phyloP scores from a whole-genome alignment of 192 early-diverging fungal species.

The Dissophora globulifera region DNA sequence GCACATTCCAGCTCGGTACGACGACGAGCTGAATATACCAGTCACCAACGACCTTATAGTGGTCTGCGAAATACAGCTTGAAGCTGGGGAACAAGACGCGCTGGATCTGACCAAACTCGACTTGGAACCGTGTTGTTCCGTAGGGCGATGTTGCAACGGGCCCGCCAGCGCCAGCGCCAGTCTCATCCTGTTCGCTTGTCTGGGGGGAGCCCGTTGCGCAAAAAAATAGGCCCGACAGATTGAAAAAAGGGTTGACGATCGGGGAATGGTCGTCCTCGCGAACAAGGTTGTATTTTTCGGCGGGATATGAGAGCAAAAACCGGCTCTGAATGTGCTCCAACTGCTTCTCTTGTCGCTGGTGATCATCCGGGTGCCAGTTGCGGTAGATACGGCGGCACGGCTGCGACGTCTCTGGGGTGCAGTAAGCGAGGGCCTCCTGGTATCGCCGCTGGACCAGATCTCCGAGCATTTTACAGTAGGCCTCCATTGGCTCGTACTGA shows the following conservation, averaged over 20 bases:
- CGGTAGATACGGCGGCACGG: conserved; percentile 51
- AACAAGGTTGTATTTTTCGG: conserved; percentile 54
- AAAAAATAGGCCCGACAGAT: conserved; percentile 49
- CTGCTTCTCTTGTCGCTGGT: conserved; percentile 46
- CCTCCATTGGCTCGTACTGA: conserved; percentile 40
- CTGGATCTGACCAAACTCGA: conserved; percentile 51
- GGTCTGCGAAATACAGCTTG: conserved; percentile 53
- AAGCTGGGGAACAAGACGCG: conserved; percentile 36
- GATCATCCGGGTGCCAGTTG: conserved; percentile 52
- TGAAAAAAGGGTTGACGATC: conserved; percentile 42
- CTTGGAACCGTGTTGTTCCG: conserved; percentile 44
- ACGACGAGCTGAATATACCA: conserved; percentile 53
- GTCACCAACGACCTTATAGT: conserved; percentile 49
- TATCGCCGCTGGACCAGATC: conserved; percentile 36
- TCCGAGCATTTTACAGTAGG: conserved; percentile 46
- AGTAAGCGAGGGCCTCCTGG: conserved; percentile 43
- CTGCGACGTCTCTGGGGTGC: conserved; percentile 47
- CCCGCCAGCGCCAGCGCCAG: conserved; percentile 50
- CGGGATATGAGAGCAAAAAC: conserved; percentile 50
- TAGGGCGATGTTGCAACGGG: conserved; percentile 47
- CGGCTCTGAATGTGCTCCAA: conserved; percentile 43
- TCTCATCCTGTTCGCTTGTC: conserved; percentile 32
- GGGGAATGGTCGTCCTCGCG: conserved; percentile 52
- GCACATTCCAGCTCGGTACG: conserved; percentile 49
- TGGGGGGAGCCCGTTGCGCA: conserved; percentile 46